A percentile compares a stretch with the other conserved stretches of the same genome.
Conservation (phyloP, 2,329 filamentous ascomycete species). For the Pestalotiopsis fici region DNA sequence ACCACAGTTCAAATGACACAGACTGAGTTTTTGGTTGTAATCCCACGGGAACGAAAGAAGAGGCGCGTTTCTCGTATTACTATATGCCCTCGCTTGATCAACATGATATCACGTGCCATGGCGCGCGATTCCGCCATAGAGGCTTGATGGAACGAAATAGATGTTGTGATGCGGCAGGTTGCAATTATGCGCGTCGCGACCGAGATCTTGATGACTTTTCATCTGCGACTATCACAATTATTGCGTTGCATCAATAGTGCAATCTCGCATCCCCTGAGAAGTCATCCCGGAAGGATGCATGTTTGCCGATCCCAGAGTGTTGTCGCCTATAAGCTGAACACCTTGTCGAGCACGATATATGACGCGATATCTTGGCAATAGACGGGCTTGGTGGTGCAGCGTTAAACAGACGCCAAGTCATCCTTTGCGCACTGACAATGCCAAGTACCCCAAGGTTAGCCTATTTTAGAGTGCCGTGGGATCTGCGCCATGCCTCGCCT, state of each 20-base stretch:
- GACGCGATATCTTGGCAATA: neutral
- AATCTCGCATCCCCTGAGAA: neutral
- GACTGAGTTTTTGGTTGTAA: neutral
- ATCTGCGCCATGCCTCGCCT: neutral
- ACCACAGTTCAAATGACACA: neutral
- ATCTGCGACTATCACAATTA: neutral
- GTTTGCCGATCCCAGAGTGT: neutral
- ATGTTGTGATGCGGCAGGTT: neutral
- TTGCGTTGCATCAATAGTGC: neutral
- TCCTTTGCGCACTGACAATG: neutral
- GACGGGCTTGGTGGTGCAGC: neutral
- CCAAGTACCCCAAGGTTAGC: neutral
- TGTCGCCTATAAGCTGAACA: neutral
- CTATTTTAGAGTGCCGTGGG: neutral
- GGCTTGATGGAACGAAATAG: neutral
- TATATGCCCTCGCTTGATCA: neutral
- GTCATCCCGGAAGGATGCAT: neutral
- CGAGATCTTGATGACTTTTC: neutral
- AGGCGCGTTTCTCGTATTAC: neutral
- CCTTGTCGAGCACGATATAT: conserved; percentile 1
- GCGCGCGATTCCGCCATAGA: neutral
- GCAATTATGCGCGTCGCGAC: neutral
- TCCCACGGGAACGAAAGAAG: neutral
- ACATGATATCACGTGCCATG: neutral
- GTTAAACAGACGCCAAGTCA: neutral